Evolutionary conservation across 306 rosid species (phyloP), one percentile per base, ranked within the genome.

Genomic region (Mucuna pruriens): DNA sequence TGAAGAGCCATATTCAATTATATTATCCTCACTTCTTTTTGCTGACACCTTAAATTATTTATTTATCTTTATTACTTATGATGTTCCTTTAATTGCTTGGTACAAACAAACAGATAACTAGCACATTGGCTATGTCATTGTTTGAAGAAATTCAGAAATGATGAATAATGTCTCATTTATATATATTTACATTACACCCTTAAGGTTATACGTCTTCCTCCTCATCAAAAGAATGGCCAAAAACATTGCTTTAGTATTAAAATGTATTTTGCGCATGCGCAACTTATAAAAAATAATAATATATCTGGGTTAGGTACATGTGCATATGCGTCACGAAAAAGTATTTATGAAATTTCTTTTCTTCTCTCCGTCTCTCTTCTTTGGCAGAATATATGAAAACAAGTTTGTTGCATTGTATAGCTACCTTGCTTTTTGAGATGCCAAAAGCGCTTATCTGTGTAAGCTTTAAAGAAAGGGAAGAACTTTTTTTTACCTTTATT

Each of bases 221-320:
- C 22, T 61, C n/a, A 60, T 68, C 54, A 82, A 82, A 76, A 82
- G 82, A 60, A 69, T 46, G 40, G 69, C 57, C 64, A 49, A 75
- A 4, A 15, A 40, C 40, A 2, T 51, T 51, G 4, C n/a, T 82
- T 36, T 58, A 9, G 57, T 60, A 46, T 22, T 58, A 25, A 69
- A 69, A 76, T 76, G 81, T 39, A 38, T 48, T 71, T 31, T n/a
- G 75, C 46, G 82, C 79, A 70, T 52, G 85, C 74, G 61, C n/a
- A 60, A 31, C 52, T 34, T 61, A 11, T 36, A 46, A 15, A 40
- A 40, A 76, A 45, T 68, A 82, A 76, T 72, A 52, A 40, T 36
- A 51, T 6, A 51, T 25, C 7, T 33, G 5, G 54, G 81, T 84
- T 84, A 72, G 87, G 87, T 84, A 79, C 17, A 71, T 38, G 45